These are phyloP conservation scores for Acer negundo DNA, from an alignment of 345 rosid genomes.

Conservation along the genomic window DNA sequence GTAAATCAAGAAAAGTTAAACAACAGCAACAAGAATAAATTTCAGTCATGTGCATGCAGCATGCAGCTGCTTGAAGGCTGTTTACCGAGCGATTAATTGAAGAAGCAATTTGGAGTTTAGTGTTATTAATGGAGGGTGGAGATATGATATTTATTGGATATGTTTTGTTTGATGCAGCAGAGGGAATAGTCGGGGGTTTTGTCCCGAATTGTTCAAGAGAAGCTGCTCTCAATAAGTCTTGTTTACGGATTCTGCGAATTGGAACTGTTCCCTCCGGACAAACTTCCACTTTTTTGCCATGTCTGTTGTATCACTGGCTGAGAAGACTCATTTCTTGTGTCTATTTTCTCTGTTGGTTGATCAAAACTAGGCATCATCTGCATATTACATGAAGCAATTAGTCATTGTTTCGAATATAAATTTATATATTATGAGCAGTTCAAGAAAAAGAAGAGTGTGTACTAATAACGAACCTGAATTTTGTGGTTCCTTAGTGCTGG, in stretches of 20 bases:
- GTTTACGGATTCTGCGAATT: slow-evolving; percentile 39
- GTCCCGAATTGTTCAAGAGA: slow-evolving; percentile 33
- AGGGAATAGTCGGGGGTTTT: slow-evolving; percentile 18
- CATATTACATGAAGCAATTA: background rate
- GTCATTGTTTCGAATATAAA: background rate
- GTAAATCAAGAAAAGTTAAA: background rate
- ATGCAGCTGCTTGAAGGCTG: background rate
- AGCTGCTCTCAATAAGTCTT: slow-evolving; percentile 44
- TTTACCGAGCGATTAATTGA: slow-evolving; percentile 38
- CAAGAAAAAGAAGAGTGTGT: background rate
- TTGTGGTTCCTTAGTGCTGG: slow-evolving; percentile 42
- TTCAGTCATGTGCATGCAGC: background rate
- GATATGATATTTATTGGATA: background rate
- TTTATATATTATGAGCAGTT: background rate
- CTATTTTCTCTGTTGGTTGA: background rate
- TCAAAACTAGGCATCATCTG: slow-evolving; percentile 47
- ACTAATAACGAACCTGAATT: slow-evolving; percentile 40
- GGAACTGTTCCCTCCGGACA: slow-evolving; percentile 57
- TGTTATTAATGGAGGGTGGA: background rate
- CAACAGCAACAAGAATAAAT: background rate
- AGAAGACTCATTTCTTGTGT: slow-evolving; percentile 16
- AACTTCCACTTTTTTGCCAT: slow-evolving; percentile 52
- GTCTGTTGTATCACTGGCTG: slow-evolving; percentile 27
- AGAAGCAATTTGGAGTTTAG: background rate
- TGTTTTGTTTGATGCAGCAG: background rate